These are phyloP conservation scores for Hypocrella siamensis DNA, from an alignment of 2,329 filamentous ascomycete genomes.

Conservation along the genomic window DNA sequence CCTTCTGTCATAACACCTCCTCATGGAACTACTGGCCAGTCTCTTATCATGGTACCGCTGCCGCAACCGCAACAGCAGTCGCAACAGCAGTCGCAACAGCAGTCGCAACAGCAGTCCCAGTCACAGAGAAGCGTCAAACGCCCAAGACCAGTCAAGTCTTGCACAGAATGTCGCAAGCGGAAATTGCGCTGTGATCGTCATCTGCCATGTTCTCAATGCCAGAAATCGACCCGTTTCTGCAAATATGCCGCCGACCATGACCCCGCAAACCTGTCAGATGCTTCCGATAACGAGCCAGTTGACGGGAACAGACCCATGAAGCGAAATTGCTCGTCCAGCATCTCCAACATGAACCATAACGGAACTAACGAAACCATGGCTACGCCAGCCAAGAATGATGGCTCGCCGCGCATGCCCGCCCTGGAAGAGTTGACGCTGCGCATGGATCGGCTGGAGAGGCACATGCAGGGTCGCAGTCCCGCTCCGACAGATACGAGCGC, in stretches of 20 bases:
- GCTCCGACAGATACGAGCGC: slow-evolving; percentile 19
- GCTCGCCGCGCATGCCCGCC: slow-evolving; percentile 15
- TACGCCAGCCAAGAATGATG: slow-evolving; percentile 16
- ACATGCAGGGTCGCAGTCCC: slow-evolving; percentile 26
- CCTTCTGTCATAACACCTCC: slow-evolving; percentile 2
- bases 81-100: slow-evolving; percentile 8
- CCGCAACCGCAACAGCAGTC: slow-evolving; percentile 8
- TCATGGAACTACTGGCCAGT: slow-evolving; percentile 5
- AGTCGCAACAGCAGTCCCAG: slow-evolving; percentile 11
- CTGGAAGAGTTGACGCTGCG: slow-evolving; percentile 32
- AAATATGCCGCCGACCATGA: slow-evolving; percentile 35
- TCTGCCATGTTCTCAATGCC: slow-evolving; percentile 41
- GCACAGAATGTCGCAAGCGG: slow-evolving; percentile 40
- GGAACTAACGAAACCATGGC: slow-evolving; percentile 10
- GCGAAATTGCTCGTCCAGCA: slow-evolving; percentile 17
- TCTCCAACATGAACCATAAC: slow-evolving; percentile 7
- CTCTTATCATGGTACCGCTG: slow-evolving; percentile 8
- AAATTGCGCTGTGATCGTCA: slow-evolving; percentile 40
- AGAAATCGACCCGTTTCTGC: slow-evolving; percentile 37
- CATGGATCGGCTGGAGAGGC: slow-evolving; percentile 38
- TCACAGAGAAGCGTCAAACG: slow-evolving; percentile 34
- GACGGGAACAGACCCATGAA: slow-evolving; percentile 20
- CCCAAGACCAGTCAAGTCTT: slow-evolving; percentile 38
- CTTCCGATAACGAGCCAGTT: slow-evolving; percentile 24
- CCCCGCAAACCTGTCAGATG: slow-evolving; percentile 30